Conservation (phyloP, 805 yeast genomes). For the Kregervanrija pseudodelftensis region DNA sequence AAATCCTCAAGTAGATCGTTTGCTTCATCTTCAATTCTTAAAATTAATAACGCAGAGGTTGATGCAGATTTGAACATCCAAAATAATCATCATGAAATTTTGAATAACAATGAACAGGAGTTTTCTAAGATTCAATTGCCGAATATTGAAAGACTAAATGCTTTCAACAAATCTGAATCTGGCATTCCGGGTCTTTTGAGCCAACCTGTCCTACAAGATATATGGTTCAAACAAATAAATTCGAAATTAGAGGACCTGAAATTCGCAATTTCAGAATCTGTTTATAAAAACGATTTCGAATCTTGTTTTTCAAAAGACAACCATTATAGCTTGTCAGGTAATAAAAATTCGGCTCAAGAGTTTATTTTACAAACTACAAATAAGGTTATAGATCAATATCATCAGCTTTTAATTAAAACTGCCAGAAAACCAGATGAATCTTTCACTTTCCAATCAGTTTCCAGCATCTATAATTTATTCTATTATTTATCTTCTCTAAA, state of each 20-base stretch:
- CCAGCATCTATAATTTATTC: slow-evolving; percentile 41
- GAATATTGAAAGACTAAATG: slow-evolving; percentile 18
- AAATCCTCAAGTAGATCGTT: too few relatives aligned
- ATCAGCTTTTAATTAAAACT: slow-evolving; percentile 33
- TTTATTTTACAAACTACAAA: slow-evolving; percentile 19
- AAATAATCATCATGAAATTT: not conserved
- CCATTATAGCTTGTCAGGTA: not conserved
- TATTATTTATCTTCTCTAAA: slow-evolving; percentile 40
- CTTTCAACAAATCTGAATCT: slow-evolving; percentile 20
- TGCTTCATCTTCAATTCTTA: too few relatives aligned
- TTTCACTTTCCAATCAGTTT: slow-evolving; percentile 37
- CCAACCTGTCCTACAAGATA: slow-evolving; percentile 37
- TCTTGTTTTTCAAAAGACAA: slow-evolving; percentile 15
- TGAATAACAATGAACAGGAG: not conserved
- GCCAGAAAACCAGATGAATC: slow-evolving; percentile 39
- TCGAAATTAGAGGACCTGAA: slow-evolving; percentile 35
- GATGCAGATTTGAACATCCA: too few relatives aligned
- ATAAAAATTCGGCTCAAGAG: slow-evolving; percentile 10
- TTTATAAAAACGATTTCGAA: slow-evolving; percentile 22
- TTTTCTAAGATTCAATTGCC: slow-evolving; percentile 19
- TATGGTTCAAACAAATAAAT: slow-evolving; percentile 42
- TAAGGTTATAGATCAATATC: slow-evolving; percentile 23
- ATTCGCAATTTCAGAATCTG: slow-evolving; percentile 25
- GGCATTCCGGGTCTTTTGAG: slow-evolving; percentile 48
- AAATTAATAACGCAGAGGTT: too few relatives aligned